These are phyloP conservation scores for Russula sp. DNA, from an alignment of 768 basidiomycete genomes.

Conservation along the genomic window DNA sequence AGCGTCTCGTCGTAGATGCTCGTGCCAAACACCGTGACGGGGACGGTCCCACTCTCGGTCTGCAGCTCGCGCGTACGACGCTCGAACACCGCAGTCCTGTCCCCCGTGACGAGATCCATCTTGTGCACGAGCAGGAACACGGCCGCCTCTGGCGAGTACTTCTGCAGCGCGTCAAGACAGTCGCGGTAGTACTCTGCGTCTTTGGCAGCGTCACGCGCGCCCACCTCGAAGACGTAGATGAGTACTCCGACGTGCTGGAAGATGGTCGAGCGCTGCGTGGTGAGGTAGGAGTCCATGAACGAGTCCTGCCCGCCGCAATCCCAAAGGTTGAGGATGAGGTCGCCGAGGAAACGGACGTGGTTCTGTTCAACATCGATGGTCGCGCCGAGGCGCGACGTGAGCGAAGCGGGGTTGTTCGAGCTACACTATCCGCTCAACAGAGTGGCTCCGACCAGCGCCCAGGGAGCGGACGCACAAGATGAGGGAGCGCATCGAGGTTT, in stretches of 20 bases:
- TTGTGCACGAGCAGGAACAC: conserved; percentile 94
- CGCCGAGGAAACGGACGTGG: conserved; percentile 93
- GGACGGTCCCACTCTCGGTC: conserved; percentile 54
- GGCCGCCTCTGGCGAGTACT: conserved; percentile 73
- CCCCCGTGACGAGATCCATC: conserved; percentile 86
- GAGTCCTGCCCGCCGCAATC: conserved; percentile 98
- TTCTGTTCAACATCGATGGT: conserved; percentile 99
- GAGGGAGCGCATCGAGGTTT: conserved; percentile 98
- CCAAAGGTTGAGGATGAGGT: conserved; percentile 95
- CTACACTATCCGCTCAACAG: conserved; percentile 37
- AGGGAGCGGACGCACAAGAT: conserved; percentile 71
- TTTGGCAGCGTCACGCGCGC: conserved; percentile 73
- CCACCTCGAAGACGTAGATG: conserved; percentile 98
- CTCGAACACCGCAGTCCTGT: conserved; percentile 53
- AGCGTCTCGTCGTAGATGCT: conserved; percentile 97
- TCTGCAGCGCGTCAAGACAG: conserved; percentile 76
- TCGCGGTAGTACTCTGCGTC: conserved; percentile 91
- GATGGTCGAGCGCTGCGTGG: conserved; percentile 85
- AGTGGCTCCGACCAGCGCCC: conserved; percentile 12
- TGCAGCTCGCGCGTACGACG: conserved; percentile 70
- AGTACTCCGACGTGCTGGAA: conserved; percentile 96
- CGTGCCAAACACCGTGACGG: conserved; percentile 79
- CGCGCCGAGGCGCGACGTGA: conserved; percentile 87
- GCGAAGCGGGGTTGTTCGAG: conserved; percentile 89
- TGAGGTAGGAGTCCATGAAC: conserved; percentile 96